Base-by-base conservation (phyloP, 768 basidiomycete species). In the Collybiopsis confluens region DNA sequence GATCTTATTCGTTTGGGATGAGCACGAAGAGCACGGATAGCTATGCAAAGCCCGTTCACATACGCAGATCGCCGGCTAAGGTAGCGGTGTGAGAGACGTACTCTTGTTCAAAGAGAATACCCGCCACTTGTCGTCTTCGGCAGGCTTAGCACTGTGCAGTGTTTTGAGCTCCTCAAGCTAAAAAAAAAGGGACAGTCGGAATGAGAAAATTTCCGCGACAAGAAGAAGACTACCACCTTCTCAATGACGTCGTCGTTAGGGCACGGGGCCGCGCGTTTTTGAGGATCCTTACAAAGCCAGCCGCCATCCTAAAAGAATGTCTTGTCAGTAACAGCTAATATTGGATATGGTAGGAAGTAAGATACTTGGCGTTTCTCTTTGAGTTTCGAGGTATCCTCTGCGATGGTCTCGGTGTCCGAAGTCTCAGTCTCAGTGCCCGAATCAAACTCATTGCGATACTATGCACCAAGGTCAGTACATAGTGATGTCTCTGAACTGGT, bases 161-260 rank as follows among this genome's bases (percentile, higher is more conserved):
- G 76, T 68, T 70, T 73, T 78, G 4, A 92, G 77, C 62, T 88
- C 83, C 58, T 79, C 69, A 11, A 92, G 71, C 90, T 92, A 42
- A n/a, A 24, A 4, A 21, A 7, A 21, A 20, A 24, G 61, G 6
- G 43, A n/a, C n/a, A 24, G 42, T 33, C 16, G 16, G 24, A 43
- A 20, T 28, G 5, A 36, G 8, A 6, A 41, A 45, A 11, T 8
- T 55, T n/a, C n/a, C 46, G 27, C 1, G n/a, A 11, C 27, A 37
- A 16, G 45, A 13, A 20, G 16, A 16, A 28, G 21, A n/a, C 11
- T n/a, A 11, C 9, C 20, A 82, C 89, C 76, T 88, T 89, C 61
- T 86, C 83, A 28, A 90, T 75, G 44, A 92, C 78, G 59, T 85
- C 80, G 64, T 90, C 85, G 62, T 92, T 92, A 2, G 73, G 72